These are phyloP conservation scores for Botrytis byssoidea DNA, from an alignment of 2,329 filamentous ascomycete species.

Conservation along the genomic window DNA sequence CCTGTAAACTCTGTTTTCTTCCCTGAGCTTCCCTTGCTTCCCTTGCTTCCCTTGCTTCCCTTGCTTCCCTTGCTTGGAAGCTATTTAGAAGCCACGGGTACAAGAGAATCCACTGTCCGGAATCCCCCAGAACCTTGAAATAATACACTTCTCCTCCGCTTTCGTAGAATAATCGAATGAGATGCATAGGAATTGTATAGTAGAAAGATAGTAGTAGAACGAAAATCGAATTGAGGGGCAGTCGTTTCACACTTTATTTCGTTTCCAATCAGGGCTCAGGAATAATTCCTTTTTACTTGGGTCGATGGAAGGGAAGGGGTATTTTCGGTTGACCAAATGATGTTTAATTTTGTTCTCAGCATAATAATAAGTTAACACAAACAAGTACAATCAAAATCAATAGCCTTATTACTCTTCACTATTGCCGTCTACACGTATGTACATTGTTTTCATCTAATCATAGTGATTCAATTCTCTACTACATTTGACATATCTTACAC, in stretches of 20 bases:
- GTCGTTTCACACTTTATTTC: slow-evolving; percentile 13
- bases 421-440: neutral
- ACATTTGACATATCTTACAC: neutral
- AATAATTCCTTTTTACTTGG: neutral
- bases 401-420: neutral
- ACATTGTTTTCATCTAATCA: neutral
- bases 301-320: slow-evolving; percentile 9
- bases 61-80: slow-evolving; percentile 6
- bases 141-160: neutral
- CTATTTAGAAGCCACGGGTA: slow-evolving; percentile 7
- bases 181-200: neutral
- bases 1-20: slow-evolving; percentile 4
- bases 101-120: slow-evolving; percentile 15
- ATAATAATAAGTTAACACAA: no score
- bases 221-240: slow-evolving; percentile 5
- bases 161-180: neutral
- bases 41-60: no score
- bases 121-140: slow-evolving; percentile 20
- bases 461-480: neutral
- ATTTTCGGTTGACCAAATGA: slow-evolving; percentile 15
- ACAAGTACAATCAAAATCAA: neutral
- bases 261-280: neutral
- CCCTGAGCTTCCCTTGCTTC: slow-evolving; percentile 3
- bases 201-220: neutral
- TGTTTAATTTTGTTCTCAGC: slow-evolving; percentile 7